Base-by-base conservation (phyloP, 495 filamentous ascomycete species). In the Rostrohypoxylon terebratum region DNA sequence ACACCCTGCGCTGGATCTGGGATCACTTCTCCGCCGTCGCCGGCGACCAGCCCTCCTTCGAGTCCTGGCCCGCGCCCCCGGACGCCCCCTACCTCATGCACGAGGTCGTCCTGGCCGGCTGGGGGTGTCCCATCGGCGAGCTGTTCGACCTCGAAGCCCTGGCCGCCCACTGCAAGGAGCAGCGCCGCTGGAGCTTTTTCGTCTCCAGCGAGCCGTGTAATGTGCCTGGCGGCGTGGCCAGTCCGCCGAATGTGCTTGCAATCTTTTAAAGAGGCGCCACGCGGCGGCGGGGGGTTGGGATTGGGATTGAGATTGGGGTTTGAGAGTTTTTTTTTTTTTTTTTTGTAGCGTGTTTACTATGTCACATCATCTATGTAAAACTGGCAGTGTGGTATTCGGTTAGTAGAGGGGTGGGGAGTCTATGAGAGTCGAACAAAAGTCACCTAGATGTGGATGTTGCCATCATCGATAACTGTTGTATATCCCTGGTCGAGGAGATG, bases 11-110 rank as follows among this genome's bases (percentile, higher is more conserved):
- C 3, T 85, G 77, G 78, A 67, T 85, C 28, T 86, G 83, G 83
- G 60, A 69, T 16, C 67, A 80, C 63, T 87, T 88, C 67, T 65
- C 82, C 5, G 86, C 86, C 20, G 84, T 87, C 7, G 85, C 82
- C 2, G 86, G 86, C 18, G 86, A 88, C 75, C 81, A 83, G 68
- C 84, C 85, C 14, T 80, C 81, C 0, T 84, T 88, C 61, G 86
- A 88, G 66, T 72, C 72, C 44, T 81, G 79, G 76, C 83, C 83
- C 7, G 60, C 77, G 2, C 60, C 51, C 1, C 21, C 71, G 8
- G 25, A 47, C 18, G n/a, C 45, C 38, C 55, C 60, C 5, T 75
- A 69, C 65, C 59, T 72, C 1, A 62, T 86, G 34, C 84, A 86
- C 68, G 81, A 85, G 72, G 75, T 83, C 4, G 75, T 85, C 38